Base-by-base conservation (phyloP, 805 yeast genomes). In the Priceomyces carsonii region DNA sequence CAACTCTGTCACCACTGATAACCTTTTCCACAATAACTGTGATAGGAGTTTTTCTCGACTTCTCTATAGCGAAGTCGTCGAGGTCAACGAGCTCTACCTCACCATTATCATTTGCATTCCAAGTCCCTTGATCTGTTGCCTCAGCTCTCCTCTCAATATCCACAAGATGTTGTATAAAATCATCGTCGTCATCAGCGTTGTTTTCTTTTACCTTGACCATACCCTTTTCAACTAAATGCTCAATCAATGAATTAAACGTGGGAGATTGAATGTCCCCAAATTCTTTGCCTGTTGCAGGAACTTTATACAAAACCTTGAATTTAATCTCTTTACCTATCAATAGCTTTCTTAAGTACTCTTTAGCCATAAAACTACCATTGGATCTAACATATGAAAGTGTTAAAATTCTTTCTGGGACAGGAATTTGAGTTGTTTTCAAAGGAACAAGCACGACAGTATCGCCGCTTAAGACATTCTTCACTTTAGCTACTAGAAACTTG, bases 1-100 rank as follows among this genome's bases (percentile, higher is more conserved):
- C 63, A n/a, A 86, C 58, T 31, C 95, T 66, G 60, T 87, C 95
- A 32, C 95, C 96, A 43, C 81, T 66, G 40, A 85, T 70, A 20
- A 82, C 93, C 49, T 75, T 79, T 59, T 87, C 95, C 17, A 87
- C 82, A 38, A 87, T 73, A 20, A 85, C 71, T 12, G 69, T 59
- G 32, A 76, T 57, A 17, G 80, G 77, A n/a, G 57, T 36, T 10
- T 50, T 45, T 35, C 52, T 53, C 6, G 78, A 69, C 38, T 57
- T 57, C 12, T 54, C 57, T 29, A 63, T 55, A 24, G 67, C 59
- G 4, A 41, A 44, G 8, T 60, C 63, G 14, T 62, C 47, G 20
- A 75, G 41, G 4, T 47, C 39, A 15, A 62, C 50, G 15, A 45
- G 16, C 8, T 49, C 56, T 6, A 54, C 44, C 18, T 50, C 48